Evolutionary conservation across 768 basidiomycete genomes (phyloP).

Genomic region (Suillus variegatus): DNA sequence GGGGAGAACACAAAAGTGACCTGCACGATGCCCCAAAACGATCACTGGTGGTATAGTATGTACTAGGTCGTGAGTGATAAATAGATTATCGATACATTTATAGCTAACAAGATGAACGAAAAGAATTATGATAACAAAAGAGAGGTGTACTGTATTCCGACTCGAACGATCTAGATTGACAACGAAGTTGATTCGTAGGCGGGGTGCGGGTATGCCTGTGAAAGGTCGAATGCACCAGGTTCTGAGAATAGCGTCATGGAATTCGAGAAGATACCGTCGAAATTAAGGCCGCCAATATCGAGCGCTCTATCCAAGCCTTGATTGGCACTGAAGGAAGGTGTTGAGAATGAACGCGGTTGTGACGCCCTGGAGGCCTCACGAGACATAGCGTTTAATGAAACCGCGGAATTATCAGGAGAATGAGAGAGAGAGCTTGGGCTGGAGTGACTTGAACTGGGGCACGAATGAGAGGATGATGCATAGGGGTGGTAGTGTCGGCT

Average conservation of each 20-base stretch:
- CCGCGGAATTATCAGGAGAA: constrained; percentile 29
- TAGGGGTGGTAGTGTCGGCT: constrained; percentile 61
- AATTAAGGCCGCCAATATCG: constrained; percentile 9
- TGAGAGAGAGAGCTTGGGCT: constrained; percentile 31
- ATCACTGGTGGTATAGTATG: constrained; percentile 4
- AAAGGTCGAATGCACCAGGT: constrained; percentile 20
- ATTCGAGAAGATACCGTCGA: constrained; percentile 26
- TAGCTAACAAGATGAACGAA: not conserved
- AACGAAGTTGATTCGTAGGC: constrained; percentile 23
- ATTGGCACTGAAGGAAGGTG: constrained; percentile 4
- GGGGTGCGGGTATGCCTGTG: constrained; percentile 25
- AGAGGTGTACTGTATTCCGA: constrained; percentile 22
- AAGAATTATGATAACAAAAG: not conserved
- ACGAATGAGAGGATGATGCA: constrained; percentile 34
- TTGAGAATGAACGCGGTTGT: constrained; percentile 25
- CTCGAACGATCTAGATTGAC: not conserved
- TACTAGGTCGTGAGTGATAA: not conserved
- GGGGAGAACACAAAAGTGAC: not conserved
- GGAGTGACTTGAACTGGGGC: constrained; percentile 30
- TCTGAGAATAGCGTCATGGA: constrained; percentile 29
- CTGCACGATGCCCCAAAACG: not conserved
- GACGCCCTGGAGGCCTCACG: constrained; percentile 13
- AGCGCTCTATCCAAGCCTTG: constrained; percentile 1
- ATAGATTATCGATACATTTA: constrained; percentile 5
- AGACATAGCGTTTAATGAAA: constrained; percentile 20